Percentiles rank a stretch among this genome's conserved stretches.
Evolutionary conservation across 768 basidiomycete genomes (phyloP).

Genomic region (Suillus alpinus): DNA sequence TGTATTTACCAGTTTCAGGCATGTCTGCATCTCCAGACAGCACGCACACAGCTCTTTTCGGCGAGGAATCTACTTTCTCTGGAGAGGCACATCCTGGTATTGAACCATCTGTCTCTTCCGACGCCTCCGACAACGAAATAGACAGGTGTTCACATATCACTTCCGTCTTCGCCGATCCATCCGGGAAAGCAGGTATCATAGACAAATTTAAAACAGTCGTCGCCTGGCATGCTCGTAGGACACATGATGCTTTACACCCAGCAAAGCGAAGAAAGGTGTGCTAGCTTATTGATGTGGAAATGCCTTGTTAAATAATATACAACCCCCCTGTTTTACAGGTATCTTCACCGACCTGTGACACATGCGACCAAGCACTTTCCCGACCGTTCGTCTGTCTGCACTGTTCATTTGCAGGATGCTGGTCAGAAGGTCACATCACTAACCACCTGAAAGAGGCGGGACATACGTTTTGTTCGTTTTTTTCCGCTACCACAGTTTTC

Average conservation of each 20-base stretch:
- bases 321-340: slow-evolving; percentile 33
- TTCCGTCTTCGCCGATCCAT: slow-evolving; percentile 33
- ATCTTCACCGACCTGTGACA: slow-evolving; percentile 60
- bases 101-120: slow-evolving; percentile 11
- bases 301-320: neutral
- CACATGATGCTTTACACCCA: slow-evolving; percentile 43
- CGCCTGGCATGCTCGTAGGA: slow-evolving; percentile 50
- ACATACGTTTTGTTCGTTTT: slow-evolving; percentile 65
- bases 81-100: slow-evolving; percentile 13
- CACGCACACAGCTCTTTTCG: slow-evolving; percentile 28
- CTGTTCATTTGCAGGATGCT: slow-evolving; percentile 72
- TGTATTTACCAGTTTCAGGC: neutral
- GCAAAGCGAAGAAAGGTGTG: slow-evolving; percentile 67
- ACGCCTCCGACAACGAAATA: slow-evolving; percentile 8
- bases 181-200: slow-evolving; percentile 28
- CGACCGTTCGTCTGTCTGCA: slow-evolving; percentile 72
- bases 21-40: slow-evolving; percentile 32
- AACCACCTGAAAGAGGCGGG: slow-evolving; percentile 54
- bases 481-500: neutral
- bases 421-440: slow-evolving; percentile 55
- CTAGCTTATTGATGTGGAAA: neutral
- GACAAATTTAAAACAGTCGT: slow-evolving; percentile 54
- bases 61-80: slow-evolving; percentile 18
- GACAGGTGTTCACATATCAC: slow-evolving; percentile 41
- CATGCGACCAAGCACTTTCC: slow-evolving; percentile 52